These are phyloP conservation scores for Gaeumannomyces sp. DNA, from an alignment of 2,329 filamentous ascomycete species.

Conservation along the genomic window DNA sequence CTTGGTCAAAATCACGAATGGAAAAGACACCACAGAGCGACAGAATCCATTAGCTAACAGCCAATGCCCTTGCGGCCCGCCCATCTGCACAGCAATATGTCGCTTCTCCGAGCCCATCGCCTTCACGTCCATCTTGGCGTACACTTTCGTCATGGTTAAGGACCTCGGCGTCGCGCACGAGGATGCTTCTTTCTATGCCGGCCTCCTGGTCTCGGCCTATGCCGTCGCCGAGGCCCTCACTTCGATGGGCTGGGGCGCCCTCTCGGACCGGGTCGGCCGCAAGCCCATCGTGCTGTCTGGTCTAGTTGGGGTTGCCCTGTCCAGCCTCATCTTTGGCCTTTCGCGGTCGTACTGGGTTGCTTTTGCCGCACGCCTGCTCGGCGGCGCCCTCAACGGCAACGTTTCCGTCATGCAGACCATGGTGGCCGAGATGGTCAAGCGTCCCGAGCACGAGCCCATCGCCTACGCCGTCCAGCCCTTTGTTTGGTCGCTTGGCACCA, in stretches of 20 bases:
- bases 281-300: slow-evolving; percentile 25
- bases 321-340: slow-evolving; percentile 35
- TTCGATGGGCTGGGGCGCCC: slow-evolving; percentile 34
- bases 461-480: slow-evolving; percentile 49
- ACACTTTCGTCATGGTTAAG: slow-evolving; percentile 35
- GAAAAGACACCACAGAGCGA: not conserved
- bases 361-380: slow-evolving; percentile 32
- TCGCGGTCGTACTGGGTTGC: slow-evolving; percentile 36
- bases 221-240: slow-evolving; percentile 37
- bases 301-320: slow-evolving; percentile 27
- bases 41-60: not conserved
- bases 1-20: not conserved
- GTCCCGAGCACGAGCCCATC: slow-evolving; percentile 32
- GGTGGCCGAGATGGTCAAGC: slow-evolving; percentile 36
- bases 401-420: slow-evolving; percentile 35
- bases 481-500: slow-evolving; percentile 86
- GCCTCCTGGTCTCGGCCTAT: slow-evolving; percentile 40
- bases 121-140: slow-evolving; percentile 39
- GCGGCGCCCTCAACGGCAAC: slow-evolving; percentile 33
- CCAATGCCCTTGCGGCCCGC: not conserved
- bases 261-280: slow-evolving; percentile 34
- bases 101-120: slow-evolving; percentile 39
- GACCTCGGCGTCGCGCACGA: slow-evolving; percentile 32
- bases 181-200: slow-evolving; percentile 41
- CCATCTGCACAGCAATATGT: slow-evolving; percentile 30